A percentile compares a stretch with the other conserved stretches of the same genome.
These are phyloP conservation scores for Exophiala calicioides DNA, from an alignment of 2,329 filamentous ascomycete species.

Conservation along the genomic window DNA sequence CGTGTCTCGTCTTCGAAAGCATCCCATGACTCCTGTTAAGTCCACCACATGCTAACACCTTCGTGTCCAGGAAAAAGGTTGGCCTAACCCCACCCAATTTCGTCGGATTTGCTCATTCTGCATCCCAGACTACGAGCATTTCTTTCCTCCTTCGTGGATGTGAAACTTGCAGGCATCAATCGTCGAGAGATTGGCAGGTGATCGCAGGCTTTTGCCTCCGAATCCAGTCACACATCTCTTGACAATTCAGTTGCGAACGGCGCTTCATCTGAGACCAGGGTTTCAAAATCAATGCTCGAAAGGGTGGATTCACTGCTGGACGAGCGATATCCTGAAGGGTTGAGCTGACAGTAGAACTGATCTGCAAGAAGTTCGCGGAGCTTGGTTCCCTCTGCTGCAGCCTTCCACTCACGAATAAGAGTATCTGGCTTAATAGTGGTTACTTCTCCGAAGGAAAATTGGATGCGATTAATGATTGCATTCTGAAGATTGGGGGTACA, in stretches of 20 bases:
- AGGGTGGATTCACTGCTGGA: too few species aligned
- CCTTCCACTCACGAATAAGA: not conserved
- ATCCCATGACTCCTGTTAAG: too few species aligned
- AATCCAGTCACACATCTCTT: not conserved
- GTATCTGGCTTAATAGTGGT: not conserved
- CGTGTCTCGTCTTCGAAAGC: too few species aligned
- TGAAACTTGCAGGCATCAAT: slow-evolving; percentile 1
- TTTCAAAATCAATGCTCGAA: too few species aligned
- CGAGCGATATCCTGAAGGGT: not conserved
- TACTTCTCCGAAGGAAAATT: too few species aligned
- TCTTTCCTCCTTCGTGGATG: slow-evolving; percentile 1
- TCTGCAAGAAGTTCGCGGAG: slow-evolving; percentile 1
- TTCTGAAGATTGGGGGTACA: slow-evolving; percentile 14
- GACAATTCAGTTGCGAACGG: not conserved
- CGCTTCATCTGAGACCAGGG: too few species aligned
- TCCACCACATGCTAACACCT: too few species aligned
- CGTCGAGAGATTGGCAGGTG: not conserved
- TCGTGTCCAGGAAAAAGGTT: too few species aligned
- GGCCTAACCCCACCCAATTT: too few species aligned
- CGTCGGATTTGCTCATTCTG: too few species aligned
- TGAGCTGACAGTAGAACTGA: not conserved
- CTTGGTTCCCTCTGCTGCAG: not conserved
- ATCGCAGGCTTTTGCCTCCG: too few species aligned
- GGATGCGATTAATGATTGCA: slow-evolving; percentile 2
- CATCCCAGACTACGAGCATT: too few species aligned